Base-by-base conservation (phyloP, 2,329 filamentous ascomycete species). In the Botrytis deweyae region DNA sequence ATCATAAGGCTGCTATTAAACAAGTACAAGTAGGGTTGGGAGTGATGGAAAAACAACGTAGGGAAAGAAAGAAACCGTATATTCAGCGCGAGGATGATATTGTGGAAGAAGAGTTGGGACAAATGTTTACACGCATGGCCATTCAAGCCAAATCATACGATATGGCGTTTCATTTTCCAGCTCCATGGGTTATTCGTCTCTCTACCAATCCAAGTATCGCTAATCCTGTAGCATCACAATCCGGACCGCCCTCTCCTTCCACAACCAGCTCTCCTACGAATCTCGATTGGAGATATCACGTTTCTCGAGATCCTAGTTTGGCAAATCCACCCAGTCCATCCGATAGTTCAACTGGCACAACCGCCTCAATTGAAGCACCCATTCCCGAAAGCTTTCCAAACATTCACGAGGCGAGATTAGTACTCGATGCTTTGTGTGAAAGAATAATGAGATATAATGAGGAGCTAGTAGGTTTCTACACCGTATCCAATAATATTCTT, bases 81-180 rank as follows among this genome's bases (percentile, higher is more conserved):
- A 74, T 78, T 33, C 67, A 68, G 25, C 74, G 75, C 18, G 72
- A 74, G 40, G 76, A 78, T 8, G 79, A 79, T 62, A 64, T 73
- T 1, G 77, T 80, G 16, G 80, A 81, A 62, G 85, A 80, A 88
- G 89, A 91, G 78, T 83, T 91, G 40, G 84, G 88, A 9, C 87
- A 88, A 68, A 90, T 91, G 83, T 91, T 91, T 77, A 90, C 87
- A 1, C 86, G 89, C 7, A 83, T 91, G 3, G 88, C 88, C 3
- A 89, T 91, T 62, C 89, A 91, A 79, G 89, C 89, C 62, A 91
- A 91, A 78, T 90, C 88, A 0, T 91, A 91, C 79, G 89, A 91
- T 77, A 88, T 91, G 88, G 89, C 89, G 46, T 91, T 91, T 78
- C 89, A 91, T 79, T 90, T 91, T 74, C 89, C 89, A 1, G 84